Evolutionary conservation across 371 early-diverging fungal species (phyloP).

Genomic region (Phascolomyces articulosus): DNA sequence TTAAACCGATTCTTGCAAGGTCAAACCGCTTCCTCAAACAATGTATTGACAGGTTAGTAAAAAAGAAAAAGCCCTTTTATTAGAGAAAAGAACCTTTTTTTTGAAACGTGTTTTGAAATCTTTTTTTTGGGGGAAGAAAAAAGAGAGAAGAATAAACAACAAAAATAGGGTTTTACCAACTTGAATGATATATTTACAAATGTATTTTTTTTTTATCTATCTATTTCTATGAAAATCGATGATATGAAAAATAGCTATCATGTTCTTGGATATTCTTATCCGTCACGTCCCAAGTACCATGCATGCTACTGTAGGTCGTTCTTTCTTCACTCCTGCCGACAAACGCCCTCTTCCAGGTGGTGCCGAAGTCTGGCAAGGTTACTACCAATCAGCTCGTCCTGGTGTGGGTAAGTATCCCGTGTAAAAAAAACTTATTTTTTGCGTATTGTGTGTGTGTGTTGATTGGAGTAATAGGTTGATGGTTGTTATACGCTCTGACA

Average conservation of each 20-base stretch:
- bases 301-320: constrained; percentile 80
- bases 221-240: too few species aligned
- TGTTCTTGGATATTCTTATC: constrained; percentile 81
- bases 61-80: too few species aligned
- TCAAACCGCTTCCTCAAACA: constrained; percentile 35
- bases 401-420: constrained; percentile 51
- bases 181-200: too few species aligned
- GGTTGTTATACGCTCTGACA: neutral
- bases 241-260: too few species aligned
- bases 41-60: constrained; percentile 44
- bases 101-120: too few species aligned
- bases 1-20: constrained; percentile 56
- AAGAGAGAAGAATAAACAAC: too few species aligned
- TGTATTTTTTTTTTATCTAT: too few species aligned
- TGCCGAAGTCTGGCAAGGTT: constrained; percentile 92
- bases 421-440: too few species aligned
- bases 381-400: constrained; percentile 84
- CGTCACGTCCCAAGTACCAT: constrained; percentile 73
- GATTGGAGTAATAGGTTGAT: too few species aligned
- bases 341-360: constrained; percentile 66
- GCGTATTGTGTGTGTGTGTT: too few species aligned
- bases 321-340: constrained; percentile 82
- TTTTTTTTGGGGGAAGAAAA: neutral
- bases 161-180: too few species aligned
- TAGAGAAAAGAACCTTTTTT: too few species aligned